Base-by-base conservation (phyloP, 768 basidiomycete genomes). In the Lentinula aciculospora region DNA sequence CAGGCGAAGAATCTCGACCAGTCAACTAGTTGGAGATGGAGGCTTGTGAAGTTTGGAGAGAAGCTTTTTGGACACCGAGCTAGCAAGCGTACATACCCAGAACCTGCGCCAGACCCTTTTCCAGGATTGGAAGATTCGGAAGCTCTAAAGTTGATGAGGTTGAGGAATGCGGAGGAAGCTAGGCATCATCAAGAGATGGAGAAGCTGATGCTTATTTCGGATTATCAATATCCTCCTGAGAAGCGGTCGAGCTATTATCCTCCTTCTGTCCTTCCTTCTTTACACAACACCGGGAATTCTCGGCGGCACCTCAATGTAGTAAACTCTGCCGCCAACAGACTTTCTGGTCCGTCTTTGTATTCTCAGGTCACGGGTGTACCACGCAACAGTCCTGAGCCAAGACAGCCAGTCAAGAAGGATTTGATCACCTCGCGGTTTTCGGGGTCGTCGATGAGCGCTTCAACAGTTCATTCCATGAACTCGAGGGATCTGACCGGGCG, bases 301-400 rank as follows among this genome's bases (percentile, higher is more conserved):
- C 62, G 64, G 27, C 60, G 67, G 44, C 49, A 67, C 37, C 58
- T 57, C 36, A 61, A 59, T 42, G 67, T 69, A 51, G 31, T n/a
- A 10, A 32, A 57, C 27, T 34, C 46, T 28, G 17, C 50, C 51
- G 67, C 71, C 49, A 70, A 69, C 60, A 65, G 66, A 60, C 54
- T 79, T 57, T 82, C 82, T 27, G 70, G 70, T n/a, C 72, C 70
- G 17, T 86, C 84, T 44, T 65, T 92, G 37, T 92, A 86, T 69
- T 83, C 88, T 57, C 81, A 87, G 67, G 66, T 84, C 49, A 92
- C 87, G 9, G 88, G 89, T 19, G 65, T 75, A 34, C 82, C 82
- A 60, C 78, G 81, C 31, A 74, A 73, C 27, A 80, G 75, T 40
- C 84, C 89, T 5, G 86, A 89, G 64, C 82, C 88, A n/a, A 79